Evolutionary conservation across 345 rosid species (phyloP).

Genomic region (Kandelia obovata): DNA sequence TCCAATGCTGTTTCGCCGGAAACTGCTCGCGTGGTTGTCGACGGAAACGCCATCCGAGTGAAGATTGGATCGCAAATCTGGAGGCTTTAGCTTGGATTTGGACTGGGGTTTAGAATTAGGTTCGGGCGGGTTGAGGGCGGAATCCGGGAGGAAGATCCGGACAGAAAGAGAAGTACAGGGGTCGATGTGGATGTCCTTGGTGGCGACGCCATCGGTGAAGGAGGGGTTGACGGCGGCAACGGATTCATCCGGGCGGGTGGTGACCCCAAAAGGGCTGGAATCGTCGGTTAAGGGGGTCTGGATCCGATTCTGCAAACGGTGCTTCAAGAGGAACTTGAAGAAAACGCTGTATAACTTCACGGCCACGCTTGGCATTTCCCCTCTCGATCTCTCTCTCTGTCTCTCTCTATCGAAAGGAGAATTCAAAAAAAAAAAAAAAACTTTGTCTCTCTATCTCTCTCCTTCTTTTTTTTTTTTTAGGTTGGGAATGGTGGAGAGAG

Average conservation of each 20-base stretch:
- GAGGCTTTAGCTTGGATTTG: conserved; percentile 5
- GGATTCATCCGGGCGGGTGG: conserved; percentile 81
- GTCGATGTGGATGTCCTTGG: conserved; percentile 93
- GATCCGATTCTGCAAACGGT: conserved; percentile 76
- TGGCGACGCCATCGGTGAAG: conserved; percentile 86
- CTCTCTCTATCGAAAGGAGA: neutral
- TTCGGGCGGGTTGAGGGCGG: conserved; percentile 65
- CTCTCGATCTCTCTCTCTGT: neutral
- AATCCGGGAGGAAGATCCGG: conserved; percentile 88
- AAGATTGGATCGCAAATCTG: neutral
- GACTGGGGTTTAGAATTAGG: conserved; percentile 29
- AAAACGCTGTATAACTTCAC: conserved; percentile 82
- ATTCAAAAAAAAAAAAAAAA: too few species aligned
- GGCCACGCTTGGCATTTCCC: conserved; percentile 81
- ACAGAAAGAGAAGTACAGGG: conserved; percentile 73
- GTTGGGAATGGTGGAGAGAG: too few species aligned
- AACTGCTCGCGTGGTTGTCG: neutral
- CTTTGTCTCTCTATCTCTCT: neutral
- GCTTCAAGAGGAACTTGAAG: conserved; percentile 88
- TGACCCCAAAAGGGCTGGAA: conserved; percentile 55
- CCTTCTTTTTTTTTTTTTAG: neutral
- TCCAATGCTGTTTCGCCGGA: conserved; percentile 59
- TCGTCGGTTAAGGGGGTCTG: conserved; percentile 41
- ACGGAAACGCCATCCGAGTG: conserved; percentile 1
- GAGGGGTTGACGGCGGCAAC: conserved; percentile 66